Evolutionary conservation across 768 basidiomycete genomes (phyloP).

Genomic region (Sporobolomyces phaffii): DNA sequence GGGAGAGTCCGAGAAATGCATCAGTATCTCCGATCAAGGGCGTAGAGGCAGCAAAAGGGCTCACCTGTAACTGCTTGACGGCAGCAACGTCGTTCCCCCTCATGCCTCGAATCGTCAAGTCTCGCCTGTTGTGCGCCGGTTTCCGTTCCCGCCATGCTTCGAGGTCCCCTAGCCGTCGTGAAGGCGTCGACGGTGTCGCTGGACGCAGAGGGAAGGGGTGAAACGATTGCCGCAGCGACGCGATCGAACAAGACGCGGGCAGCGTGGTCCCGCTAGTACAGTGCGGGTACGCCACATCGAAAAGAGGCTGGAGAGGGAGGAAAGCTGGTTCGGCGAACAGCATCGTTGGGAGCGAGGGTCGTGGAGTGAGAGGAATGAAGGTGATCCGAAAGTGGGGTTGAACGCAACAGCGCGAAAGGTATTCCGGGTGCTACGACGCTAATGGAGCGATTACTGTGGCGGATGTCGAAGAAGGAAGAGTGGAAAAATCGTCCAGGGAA

Average conservation of each 20-base stretch:
- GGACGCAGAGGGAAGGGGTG: background rate
- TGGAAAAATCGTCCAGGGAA: too few relatives aligned
- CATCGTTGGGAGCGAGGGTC: background rate
- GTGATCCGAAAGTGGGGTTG: background rate
- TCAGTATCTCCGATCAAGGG: background rate
- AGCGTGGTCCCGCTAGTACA: background rate
- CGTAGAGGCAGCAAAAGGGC: background rate
- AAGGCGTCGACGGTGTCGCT: background rate
- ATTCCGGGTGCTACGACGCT: too few relatives aligned
- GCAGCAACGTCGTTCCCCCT: slow-evolving; percentile 1
- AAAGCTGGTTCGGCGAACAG: slow-evolving; percentile 1
- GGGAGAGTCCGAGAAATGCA: too few relatives aligned
- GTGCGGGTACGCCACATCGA: too few relatives aligned
- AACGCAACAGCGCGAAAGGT: too few relatives aligned
- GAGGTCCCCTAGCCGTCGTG: background rate
- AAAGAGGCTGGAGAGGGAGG: slow-evolving; percentile 13
- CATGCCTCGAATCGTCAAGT: background rate
- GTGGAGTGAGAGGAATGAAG: background rate
- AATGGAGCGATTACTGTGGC: too few relatives aligned
- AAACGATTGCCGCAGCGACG: background rate
- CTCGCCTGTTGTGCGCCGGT: background rate
- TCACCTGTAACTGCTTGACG: slow-evolving; percentile 13
- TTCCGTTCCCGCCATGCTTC: too few relatives aligned
- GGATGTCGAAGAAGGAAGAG: too few relatives aligned
- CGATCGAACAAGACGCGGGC: slow-evolving; percentile 1